Conservation (phyloP, 768 basidiomycete genomes). For the Rickenella mellea region DNA sequence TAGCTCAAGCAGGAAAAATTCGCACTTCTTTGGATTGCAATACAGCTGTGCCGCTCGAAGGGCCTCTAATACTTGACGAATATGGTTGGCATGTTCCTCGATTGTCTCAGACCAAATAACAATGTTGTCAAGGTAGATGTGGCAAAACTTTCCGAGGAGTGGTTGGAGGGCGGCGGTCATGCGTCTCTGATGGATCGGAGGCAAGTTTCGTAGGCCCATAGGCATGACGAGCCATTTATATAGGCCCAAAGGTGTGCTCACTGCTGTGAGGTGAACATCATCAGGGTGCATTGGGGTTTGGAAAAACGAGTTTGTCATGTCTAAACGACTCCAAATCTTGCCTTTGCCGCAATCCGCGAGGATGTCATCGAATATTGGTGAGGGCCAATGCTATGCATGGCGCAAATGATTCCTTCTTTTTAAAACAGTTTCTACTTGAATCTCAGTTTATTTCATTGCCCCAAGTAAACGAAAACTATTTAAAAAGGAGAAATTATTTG, state of each 20-base stretch:
- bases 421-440: no score
- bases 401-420: no score
- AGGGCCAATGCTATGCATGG: no score
- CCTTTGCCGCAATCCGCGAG: constrained; percentile 25
- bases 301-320: constrained; percentile 26
- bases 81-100: constrained; percentile 2
- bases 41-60: neutral
- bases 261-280: constrained; percentile 8
- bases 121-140: constrained; percentile 8
- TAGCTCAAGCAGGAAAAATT: constrained; percentile 17
- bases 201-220: constrained; percentile 20
- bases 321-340: constrained; percentile 24
- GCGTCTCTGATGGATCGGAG: constrained; percentile 3
- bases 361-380: constrained; percentile 21
- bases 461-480: no score
- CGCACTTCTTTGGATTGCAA: neutral
- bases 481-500: no score
- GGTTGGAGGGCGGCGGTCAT: constrained; percentile 2
- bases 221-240: constrained; percentile 9
- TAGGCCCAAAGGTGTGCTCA: constrained; percentile 6
- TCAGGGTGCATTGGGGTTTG: constrained; percentile 20
- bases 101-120: constrained; percentile 7
- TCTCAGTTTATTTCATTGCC: no score
- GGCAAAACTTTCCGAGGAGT: constrained; percentile 5
- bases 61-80: constrained; percentile 1